Base-by-base conservation (phyloP, 1,284 basidiomycete genomes). In the Ceratorhiza oryzae-sativae region DNA sequence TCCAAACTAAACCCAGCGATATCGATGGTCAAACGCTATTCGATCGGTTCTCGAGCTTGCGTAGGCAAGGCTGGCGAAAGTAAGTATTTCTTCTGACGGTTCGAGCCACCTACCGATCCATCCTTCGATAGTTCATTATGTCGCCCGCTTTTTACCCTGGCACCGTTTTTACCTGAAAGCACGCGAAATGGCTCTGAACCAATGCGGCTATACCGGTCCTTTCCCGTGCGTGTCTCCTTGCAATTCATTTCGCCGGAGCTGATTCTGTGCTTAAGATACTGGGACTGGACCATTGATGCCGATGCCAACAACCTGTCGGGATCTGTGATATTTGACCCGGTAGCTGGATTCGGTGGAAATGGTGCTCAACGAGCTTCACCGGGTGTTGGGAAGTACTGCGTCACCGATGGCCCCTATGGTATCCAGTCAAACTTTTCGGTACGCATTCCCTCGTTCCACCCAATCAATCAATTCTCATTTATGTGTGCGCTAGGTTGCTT, bases 371-470 rank as follows among this genome's bases (percentile, higher is more conserved):
- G 32, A n/a, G n/a, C n/a, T n/a, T 6, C 30, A 30, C 34, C 48
- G 15, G 32, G 48, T 13, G 10, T 32, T 48, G 23, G 1, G 34
- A 9, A 67, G 34, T 6, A 68, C 36, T 70, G 67, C 20, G 55
- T 70, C 53, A 23, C 45, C 8, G 53, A 70, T 20, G 67, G 67
- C 10, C 67, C 51, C 4, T 70, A 70, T 59, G 55, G 67, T 48
- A n/a, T 27, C 42, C 39, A 48, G 41, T 58, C 67, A 15, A 59
- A 59, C 41, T 70, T 70, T 36, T 56, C 39, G 27, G 67, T 70
- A 27, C 15, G 53, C 20, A 8, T n/a, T 53, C 13, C 23, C 12
- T 15, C 39, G 1, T 20, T 13, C 15, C n/a, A 18, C 32, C 30
- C 34, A 27, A 18, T 13, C 8, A 18, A 13, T 18, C 23, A 25